Percentiles rank a stretch among this genome's conserved stretches.
Evolutionary conservation across 2,329 filamentous ascomycete genomes (phyloP).

Genomic region (Zymoseptoria pseudotritici): DNA sequence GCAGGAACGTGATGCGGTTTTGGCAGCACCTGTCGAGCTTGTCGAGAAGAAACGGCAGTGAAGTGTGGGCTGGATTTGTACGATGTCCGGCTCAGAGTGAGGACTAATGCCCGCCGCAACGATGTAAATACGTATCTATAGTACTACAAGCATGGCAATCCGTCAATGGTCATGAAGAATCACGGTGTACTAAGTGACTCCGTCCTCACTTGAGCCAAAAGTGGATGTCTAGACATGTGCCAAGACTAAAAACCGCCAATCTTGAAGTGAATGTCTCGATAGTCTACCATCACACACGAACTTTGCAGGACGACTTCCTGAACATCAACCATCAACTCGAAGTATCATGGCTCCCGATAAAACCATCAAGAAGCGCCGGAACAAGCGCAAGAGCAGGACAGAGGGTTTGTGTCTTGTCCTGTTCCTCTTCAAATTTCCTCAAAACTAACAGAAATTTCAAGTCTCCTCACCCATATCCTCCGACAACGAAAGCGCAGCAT

Average conservation of each 20-base stretch:
- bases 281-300: background rate
- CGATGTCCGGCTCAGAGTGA: background rate
- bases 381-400: constrained; percentile 21
- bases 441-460: background rate
- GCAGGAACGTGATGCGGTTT: constrained; percentile 14
- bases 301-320: background rate
- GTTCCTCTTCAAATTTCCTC: background rate
- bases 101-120: background rate
- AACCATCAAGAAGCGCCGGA: constrained; percentile 17
- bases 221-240: background rate
- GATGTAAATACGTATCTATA: background rate
- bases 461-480: constrained; percentile 11
- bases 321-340: background rate
- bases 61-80: background rate
- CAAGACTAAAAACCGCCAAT: background rate
- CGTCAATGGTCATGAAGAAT: background rate
- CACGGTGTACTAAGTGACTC: background rate
- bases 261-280: background rate
- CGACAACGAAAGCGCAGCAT: constrained; percentile 11
- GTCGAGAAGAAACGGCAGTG: constrained; percentile 5
- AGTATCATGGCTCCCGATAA: constrained; percentile 15
- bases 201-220: background rate
- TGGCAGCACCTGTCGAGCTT: background rate
- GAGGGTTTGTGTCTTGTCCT: constrained; percentile 12
- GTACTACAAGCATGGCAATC: background rate